Conservation (phyloP, 2,329 filamentous ascomycete species). For the Hypomyces rosellus region DNA sequence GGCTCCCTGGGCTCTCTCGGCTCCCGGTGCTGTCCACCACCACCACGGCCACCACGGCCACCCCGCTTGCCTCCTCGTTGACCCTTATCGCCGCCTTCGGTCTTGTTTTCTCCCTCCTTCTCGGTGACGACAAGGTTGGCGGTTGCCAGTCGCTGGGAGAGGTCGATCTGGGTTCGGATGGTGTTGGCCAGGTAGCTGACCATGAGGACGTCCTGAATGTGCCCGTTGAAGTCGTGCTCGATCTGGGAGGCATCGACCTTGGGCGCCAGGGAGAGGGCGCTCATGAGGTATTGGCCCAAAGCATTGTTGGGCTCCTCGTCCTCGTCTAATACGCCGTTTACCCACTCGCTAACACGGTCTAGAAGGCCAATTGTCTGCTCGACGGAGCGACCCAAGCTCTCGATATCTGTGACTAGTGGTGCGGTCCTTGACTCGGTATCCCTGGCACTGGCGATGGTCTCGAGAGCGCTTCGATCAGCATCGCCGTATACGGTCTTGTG, state of each 20-base stretch:
- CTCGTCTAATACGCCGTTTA: slow-evolving; percentile 90
- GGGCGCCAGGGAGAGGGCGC: slow-evolving; percentile 83
- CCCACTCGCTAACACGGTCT: slow-evolving; percentile 85
- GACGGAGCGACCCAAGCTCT: slow-evolving; percentile 77
- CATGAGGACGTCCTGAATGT: slow-evolving; percentile 97
- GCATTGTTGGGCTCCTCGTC: slow-evolving; percentile 84
- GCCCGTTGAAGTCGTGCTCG: slow-evolving; percentile 98
- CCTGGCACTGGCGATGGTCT: slow-evolving; percentile 77
- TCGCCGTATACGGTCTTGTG: slow-evolving; percentile 90
- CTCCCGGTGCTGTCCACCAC: slow-evolving; percentile 47
- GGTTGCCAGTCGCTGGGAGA: slow-evolving; percentile 91
- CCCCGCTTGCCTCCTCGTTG: slow-evolving; percentile 47
- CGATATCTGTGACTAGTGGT: slow-evolving; percentile 77
- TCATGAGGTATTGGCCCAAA: slow-evolving; percentile 91
- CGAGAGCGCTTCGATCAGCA: slow-evolving; percentile 59
- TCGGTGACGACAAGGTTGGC: slow-evolving; percentile 52
- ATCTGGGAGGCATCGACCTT: slow-evolving; percentile 90
- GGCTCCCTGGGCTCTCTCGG: slow-evolving; percentile 39
- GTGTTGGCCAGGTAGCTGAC: slow-evolving; percentile 98
- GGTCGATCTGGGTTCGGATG: slow-evolving; percentile 96
- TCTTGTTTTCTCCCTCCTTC: slow-evolving; percentile 44
- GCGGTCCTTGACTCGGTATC: slow-evolving; percentile 69
- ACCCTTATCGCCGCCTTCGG: slow-evolving; percentile 36
- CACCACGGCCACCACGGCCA: slow-evolving; percentile 45
- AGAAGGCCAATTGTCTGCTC: slow-evolving; percentile 85